phyloP scores from a whole-genome alignment of 768 basidiomycete species.

The Mycena rebaudengoi region DNA sequence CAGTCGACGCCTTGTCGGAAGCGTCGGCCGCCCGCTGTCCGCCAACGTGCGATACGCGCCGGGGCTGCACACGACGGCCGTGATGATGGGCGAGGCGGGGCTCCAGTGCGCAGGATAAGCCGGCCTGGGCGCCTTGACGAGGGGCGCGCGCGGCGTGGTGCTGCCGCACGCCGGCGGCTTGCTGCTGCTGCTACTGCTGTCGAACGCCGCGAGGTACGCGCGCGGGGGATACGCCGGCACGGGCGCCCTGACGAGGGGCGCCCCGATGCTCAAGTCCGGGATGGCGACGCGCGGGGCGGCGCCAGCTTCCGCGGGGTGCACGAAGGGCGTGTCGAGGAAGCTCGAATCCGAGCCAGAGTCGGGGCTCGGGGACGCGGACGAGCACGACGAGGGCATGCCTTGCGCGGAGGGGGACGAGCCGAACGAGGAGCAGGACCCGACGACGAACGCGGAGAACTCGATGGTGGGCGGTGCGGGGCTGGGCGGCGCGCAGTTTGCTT shows the following conservation, averaged over 20 bases:
- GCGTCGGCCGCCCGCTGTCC: not conserved
- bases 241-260: not conserved
- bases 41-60: not conserved
- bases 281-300: not conserved
- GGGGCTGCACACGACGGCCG: no score
- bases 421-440: not conserved
- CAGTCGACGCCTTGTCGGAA: not conserved
- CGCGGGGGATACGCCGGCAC: slow-evolving; percentile 1
- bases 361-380: not conserved
- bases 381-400: not conserved
- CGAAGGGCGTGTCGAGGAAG: not conserved
- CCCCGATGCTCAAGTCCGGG: no score
- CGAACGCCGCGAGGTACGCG: not conserved
- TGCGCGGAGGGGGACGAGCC: not conserved
- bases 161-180: no score
- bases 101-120: no score
- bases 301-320: not conserved
- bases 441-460: not conserved
- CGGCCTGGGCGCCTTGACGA: no score
- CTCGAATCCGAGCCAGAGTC: not conserved
- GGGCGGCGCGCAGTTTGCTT: not conserved
- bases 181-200: not conserved
- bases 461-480: not conserved
- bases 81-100: no score
- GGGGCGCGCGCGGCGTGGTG: no score